Evolutionary conservation across 306 rosid species (phyloP), one percentile per base, ranked within the genome.

Genomic region (Crotalaria pallida): DNA sequence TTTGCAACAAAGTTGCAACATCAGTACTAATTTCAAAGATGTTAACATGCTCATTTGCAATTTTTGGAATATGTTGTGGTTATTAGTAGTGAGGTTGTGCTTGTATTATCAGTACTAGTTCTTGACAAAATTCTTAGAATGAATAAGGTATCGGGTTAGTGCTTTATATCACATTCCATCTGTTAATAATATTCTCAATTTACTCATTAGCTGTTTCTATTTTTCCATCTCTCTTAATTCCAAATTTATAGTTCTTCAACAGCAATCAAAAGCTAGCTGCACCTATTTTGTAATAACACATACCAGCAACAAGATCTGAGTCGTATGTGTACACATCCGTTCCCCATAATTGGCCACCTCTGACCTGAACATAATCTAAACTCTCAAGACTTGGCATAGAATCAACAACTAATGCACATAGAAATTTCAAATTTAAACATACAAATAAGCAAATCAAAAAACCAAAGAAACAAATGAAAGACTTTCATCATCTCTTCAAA

Each of bases 281-380:
- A 21, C 12, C 17, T n/a, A 26, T 19, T 49, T 57, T 7, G 29
- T 48, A 65, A 63, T 31, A 69, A 58, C 58, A 79, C 82, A 69
- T 72, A 93, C 98, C 98, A 62, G 98, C 98, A 63, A 93, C 97
- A 74, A 93, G 97, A 85, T 93, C 98, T 16, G 97, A 90, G 81
- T 93, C 98, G 60, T 87, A 88, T 11, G 97, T 93, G 80, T 93
- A 93, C 56, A 93, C 87, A 85, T 93, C 98, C 49, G 97, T 93
- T 21, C 98, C 98, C 98, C 98, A 93, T 19, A 93, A 84, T 73
- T 90, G 97, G 82, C 90, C 97, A 76, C 97, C 97, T 79, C 97
- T 82, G 68, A 93, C 98, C 98, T 93, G 88, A 74, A 88, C 47
- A 68, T 23, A 67, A 63, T 29, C 41, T 61, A 36, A 45, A 43